These are phyloP conservation scores for Crithidia bombi DNA, from an alignment of 208 protist species.

Conservation along the genomic window DNA sequence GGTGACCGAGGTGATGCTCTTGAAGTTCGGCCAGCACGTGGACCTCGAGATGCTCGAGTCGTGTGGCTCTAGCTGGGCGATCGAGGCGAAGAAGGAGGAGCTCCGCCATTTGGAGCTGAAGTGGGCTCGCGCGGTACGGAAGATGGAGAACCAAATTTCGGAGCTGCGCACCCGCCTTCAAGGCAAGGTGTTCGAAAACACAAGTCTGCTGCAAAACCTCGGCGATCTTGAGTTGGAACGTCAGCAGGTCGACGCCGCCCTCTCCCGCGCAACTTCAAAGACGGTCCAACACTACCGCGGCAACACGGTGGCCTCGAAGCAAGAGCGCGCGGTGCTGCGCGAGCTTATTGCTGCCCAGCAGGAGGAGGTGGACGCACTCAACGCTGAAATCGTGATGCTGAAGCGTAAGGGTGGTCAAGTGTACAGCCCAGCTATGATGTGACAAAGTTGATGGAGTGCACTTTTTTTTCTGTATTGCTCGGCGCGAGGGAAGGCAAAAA, in stretches of 20 bases:
- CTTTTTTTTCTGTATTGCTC: background rate
- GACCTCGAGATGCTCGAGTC: slow-evolving; percentile 93
- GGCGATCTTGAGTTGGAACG: slow-evolving; percentile 80
- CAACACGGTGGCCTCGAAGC: slow-evolving; percentile 73
- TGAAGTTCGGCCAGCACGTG: slow-evolving; percentile 95
- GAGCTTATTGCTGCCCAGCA: slow-evolving; percentile 90
- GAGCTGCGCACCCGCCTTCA: slow-evolving; percentile 75
- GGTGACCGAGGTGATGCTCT: slow-evolving; percentile 94
- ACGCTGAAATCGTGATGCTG: slow-evolving; percentile 92
- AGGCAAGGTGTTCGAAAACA: slow-evolving; percentile 76
- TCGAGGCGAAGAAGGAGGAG: slow-evolving; percentile 91
- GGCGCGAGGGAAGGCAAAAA: too few species aligned
- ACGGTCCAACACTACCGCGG: slow-evolving; percentile 72
- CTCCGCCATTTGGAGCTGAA: slow-evolving; percentile 81
- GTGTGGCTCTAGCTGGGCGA: slow-evolving; percentile 81
- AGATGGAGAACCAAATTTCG: slow-evolving; percentile 71
- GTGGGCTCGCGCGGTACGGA: slow-evolving; percentile 73
- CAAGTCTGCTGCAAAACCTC: slow-evolving; percentile 86
- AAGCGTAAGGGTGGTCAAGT: slow-evolving; percentile 93
- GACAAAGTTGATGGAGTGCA: background rate
- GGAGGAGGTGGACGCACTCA: slow-evolving; percentile 94
- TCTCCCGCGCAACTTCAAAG: slow-evolving; percentile 80
- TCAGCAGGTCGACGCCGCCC: slow-evolving; percentile 71
- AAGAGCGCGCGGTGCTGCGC: slow-evolving; percentile 81
- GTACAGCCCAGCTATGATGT: slow-evolving; percentile 71